Conservation (phyloP, 2,329 filamentous ascomycete genomes). For the Pyricularia sp. region DNA sequence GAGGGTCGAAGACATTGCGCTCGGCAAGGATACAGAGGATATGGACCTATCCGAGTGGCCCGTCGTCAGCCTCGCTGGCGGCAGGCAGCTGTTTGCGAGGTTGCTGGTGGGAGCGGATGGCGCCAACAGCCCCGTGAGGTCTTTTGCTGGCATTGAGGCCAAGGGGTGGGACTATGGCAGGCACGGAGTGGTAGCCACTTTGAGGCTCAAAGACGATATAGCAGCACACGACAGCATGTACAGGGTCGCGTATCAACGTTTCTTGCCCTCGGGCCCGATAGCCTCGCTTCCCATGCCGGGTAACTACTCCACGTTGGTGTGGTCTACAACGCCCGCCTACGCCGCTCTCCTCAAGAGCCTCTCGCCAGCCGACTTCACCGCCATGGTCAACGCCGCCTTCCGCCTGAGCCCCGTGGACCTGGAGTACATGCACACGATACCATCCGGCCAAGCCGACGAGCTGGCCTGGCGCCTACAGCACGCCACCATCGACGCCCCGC, state of each 20-base stretch:
- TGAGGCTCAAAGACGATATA: constrained; percentile 49
- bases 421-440: constrained; percentile 65
- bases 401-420: constrained; percentile 72
- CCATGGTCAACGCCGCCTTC: constrained; percentile 92
- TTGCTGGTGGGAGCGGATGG: constrained; percentile 90
- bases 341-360: constrained; percentile 74
- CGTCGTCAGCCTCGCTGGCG: constrained; percentile 62
- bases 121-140: constrained; percentile 84
- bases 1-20: constrained; percentile 68
- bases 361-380: constrained; percentile 61
- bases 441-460: constrained; percentile 58
- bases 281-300: constrained; percentile 86
- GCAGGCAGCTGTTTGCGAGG: constrained; percentile 63
- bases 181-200: constrained; percentile 83
- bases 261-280: constrained; percentile 84
- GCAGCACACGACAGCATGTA: constrained; percentile 22
- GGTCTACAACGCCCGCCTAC: constrained; percentile 80
- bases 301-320: constrained; percentile 77
- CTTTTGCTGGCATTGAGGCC: constrained; percentile 78
- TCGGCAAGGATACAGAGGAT: constrained; percentile 60
- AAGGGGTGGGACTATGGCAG: constrained; percentile 90
- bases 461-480: constrained; percentile 71
- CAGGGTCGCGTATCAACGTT: constrained; percentile 88
- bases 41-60: constrained; percentile 83
- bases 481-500: constrained; percentile 29